phyloP scores from a whole-genome alignment of 805 yeast species.

The Wickerhamomyces subpelliculosus region DNA sequence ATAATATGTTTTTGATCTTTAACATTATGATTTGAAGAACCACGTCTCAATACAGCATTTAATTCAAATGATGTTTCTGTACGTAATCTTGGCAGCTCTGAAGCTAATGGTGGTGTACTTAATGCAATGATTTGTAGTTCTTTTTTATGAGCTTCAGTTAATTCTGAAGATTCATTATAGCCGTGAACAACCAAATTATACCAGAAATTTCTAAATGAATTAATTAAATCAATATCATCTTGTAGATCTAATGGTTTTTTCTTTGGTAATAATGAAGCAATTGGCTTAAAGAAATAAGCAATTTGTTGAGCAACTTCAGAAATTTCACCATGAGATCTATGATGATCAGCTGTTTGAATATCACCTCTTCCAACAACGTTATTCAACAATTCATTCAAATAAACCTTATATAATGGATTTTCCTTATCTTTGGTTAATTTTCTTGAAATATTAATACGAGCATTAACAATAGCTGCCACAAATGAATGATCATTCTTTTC shows the following conservation, averaged over 20 bases:
- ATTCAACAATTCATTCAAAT: conserved; percentile 59
- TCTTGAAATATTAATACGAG: conserved; percentile 40
- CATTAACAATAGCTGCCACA: conserved; percentile 36
- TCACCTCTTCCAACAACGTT: conserved; percentile 75
- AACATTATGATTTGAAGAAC: conserved; percentile 76
- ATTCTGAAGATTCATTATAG: conserved; percentile 51
- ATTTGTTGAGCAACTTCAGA: conserved; percentile 66
- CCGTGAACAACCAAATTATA: conserved; percentile 92
- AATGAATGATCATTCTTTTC: conserved; percentile 32
- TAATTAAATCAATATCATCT: conserved; percentile 41
- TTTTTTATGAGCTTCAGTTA: conserved; percentile 38
- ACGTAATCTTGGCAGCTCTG: conserved; percentile 71
- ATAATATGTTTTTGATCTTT: conserved; percentile 66
- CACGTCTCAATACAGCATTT: conserved; percentile 84
- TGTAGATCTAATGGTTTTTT: conserved; percentile 34
- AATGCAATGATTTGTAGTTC: conserved; percentile 70
- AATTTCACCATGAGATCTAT: conserved; percentile 69
- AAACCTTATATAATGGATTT: conserved; percentile 46
- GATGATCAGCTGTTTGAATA: conserved; percentile 66
- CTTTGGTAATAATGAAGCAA: conserved; percentile 68
- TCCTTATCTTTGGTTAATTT: conserved; percentile 19
- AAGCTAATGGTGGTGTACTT: conserved; percentile 81
- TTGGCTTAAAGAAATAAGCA: conserved; percentile 56
- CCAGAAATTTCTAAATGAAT: conserved; percentile 84
- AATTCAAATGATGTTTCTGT: conserved; percentile 89